Percentiles rank a stretch among this genome's conserved stretches.
Evolutionary conservation across 2,329 filamentous ascomycete genomes (phyloP).

Genomic region (Aspergillus intermedius): DNA sequence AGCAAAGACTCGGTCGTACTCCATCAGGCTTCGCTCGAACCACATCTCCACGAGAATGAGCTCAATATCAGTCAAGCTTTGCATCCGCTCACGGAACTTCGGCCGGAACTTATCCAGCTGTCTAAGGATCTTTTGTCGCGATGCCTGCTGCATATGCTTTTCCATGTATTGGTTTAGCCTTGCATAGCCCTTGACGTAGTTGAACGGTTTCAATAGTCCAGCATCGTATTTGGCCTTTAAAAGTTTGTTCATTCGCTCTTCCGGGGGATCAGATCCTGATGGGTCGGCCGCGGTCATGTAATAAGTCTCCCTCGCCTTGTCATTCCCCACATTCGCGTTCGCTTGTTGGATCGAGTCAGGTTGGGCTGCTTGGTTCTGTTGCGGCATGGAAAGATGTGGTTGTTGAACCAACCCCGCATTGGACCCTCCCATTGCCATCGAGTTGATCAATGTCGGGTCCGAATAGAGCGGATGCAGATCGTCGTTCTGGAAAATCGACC

Average conservation of each 20-base stretch:
- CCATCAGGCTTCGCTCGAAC: conserved; percentile 95
- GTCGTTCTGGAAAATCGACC: conserved; percentile 59
- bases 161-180: conserved; percentile 88
- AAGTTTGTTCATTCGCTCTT: conserved; percentile 91
- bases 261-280: conserved; percentile 75
- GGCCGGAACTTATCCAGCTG: conserved; percentile 90
- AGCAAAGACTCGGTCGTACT: conserved; percentile 96
- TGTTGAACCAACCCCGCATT: conserved; percentile 28
- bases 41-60: conserved; percentile 96
- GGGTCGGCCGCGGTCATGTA: conserved; percentile 96
- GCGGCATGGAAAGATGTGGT: conserved; percentile 28
- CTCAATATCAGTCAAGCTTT: conserved; percentile 86
- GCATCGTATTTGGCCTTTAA: conserved; percentile 95
- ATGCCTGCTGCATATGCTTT: conserved; percentile 70
- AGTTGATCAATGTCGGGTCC: conserved; percentile 50
- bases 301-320: conserved; percentile 71
- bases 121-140: conserved; percentile 83
- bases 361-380: conserved; percentile 26
- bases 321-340: conserved; percentile 55
- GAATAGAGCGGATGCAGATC: conserved; percentile 58
- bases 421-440: conserved; percentile 31
- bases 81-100: conserved; percentile 92
- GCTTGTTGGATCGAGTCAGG: conserved; percentile 56
- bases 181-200: conserved; percentile 95
- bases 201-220: conserved; percentile 90